Evolutionary conservation across 2,329 filamentous ascomycete species (phyloP).

Genomic region (Nannizzia gypsea): DNA sequence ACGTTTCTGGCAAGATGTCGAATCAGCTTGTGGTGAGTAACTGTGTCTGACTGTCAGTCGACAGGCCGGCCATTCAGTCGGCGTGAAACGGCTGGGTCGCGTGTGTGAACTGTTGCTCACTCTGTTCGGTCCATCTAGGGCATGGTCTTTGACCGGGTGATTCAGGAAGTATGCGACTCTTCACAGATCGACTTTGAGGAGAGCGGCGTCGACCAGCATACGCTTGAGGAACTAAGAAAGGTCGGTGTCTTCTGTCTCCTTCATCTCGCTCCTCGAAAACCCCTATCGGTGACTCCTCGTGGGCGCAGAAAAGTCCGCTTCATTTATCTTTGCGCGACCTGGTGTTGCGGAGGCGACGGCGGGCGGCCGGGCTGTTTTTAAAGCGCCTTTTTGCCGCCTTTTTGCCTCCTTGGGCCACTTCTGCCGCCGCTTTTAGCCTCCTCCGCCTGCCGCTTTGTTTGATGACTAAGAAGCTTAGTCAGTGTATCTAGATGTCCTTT

Average conservation of each 20-base stretch:
- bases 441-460: conserved; percentile 13
- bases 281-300: not conserved
- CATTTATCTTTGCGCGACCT: conserved; percentile 21
- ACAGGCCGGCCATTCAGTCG: not conserved
- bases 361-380: conserved; percentile 26
- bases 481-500: not conserved
- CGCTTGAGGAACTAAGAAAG: conserved; percentile 74
- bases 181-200: conserved; percentile 96
- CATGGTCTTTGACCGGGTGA: conserved; percentile 76
- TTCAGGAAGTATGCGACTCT: conserved; percentile 81
- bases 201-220: conserved; percentile 76
- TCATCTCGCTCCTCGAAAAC: not conserved
- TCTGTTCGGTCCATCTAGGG: conserved; percentile 39
- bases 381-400: conserved; percentile 21
- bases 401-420: conserved; percentile 18
- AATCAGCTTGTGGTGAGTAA: conserved; percentile 40
- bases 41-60: not conserved
- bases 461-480: conserved; percentile 10
- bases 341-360: conserved; percentile 33
- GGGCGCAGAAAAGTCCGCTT: not conserved
- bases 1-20: conserved; percentile 27
- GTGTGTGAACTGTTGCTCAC: conserved; percentile 2
- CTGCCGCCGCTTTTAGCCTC: conserved; percentile 26
- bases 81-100: not conserved
- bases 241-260: conserved; percentile 45